phyloP scores from a whole-genome alignment of 352 stramenopile species.

The Phytophthora boehmeriae region DNA sequence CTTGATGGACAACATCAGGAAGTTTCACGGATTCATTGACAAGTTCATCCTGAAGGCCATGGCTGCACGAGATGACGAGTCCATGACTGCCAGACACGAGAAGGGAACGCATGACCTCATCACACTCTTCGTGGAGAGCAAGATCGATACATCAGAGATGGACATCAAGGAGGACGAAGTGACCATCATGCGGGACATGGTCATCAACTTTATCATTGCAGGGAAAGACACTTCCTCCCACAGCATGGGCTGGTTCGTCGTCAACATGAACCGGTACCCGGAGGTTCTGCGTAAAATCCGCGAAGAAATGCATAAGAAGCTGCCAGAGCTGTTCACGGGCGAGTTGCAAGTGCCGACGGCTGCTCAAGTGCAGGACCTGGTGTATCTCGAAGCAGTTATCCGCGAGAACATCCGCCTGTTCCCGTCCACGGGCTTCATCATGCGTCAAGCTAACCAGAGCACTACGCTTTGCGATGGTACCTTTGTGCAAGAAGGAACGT shows the following conservation, averaged over 20 bases:
- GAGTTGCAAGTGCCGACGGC: slow-evolving; percentile 27
- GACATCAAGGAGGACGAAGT: slow-evolving; percentile 25
- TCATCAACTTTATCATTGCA: slow-evolving; percentile 72
- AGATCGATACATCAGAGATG: slow-evolving; percentile 14
- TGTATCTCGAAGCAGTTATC: slow-evolving; percentile 60
- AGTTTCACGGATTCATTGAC: slow-evolving; percentile 37
- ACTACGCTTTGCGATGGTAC: slow-evolving; percentile 57
- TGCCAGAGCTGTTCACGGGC: slow-evolving; percentile 22
- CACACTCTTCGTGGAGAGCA: slow-evolving; percentile 30
- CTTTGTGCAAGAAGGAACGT: slow-evolving; percentile 24
- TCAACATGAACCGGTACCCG: slow-evolving; percentile 33
- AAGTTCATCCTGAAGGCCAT: slow-evolving; percentile 44
- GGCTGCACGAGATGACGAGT: slow-evolving; percentile 3
- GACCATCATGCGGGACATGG: slow-evolving; percentile 59
- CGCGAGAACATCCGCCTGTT: slow-evolving; percentile 63
- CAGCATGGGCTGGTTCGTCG: slow-evolving; percentile 62
- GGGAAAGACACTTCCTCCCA: slow-evolving; percentile 70
- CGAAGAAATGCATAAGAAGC: slow-evolving; percentile 42
- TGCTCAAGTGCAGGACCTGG: slow-evolving; percentile 45
- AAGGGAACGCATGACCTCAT: slow-evolving; percentile 34
- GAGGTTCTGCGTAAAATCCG: slow-evolving; percentile 47
- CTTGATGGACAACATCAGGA: slow-evolving; percentile 27
- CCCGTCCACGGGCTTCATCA: slow-evolving; percentile 51
- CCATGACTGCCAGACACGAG: slow-evolving; percentile 12
- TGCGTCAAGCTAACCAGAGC: slow-evolving; percentile 37